Evolutionary conservation across 495 filamentous ascomycete species (phyloP).

Genomic region (Lophium mytilinum): DNA sequence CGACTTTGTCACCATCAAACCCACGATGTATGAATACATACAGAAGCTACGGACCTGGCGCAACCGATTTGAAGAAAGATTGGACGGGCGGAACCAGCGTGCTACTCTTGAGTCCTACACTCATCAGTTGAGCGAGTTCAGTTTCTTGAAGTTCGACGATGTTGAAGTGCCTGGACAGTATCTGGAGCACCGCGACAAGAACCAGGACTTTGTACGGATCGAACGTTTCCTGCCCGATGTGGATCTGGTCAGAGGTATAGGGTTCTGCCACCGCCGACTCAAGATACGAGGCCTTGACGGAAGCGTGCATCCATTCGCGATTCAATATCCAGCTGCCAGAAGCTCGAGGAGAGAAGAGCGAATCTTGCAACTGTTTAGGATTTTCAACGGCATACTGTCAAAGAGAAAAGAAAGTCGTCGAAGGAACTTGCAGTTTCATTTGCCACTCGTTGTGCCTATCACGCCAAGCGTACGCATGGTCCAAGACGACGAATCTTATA

Average conservation of each 20-base stretch:
- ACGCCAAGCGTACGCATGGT: conserved; percentile 89
- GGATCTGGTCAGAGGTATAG: conserved; percentile 79
- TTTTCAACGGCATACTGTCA: conserved; percentile 82
- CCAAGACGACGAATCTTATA: conserved; percentile 89
- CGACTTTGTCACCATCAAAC: conserved; percentile 88
- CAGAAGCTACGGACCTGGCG: conserved; percentile 94
- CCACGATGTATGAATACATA: conserved; percentile 95
- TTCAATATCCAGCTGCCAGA: conserved; percentile 88
- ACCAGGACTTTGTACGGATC: conserved; percentile 93
- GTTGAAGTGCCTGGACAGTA: conserved; percentile 98
- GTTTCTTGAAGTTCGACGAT: conserved; percentile 95
- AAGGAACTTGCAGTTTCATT: conserved; percentile 88
- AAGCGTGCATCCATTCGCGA: conserved; percentile 85
- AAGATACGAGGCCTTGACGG: conserved; percentile 98
- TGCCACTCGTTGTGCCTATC: conserved; percentile 89
- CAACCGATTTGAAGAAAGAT: conserved; percentile 94
- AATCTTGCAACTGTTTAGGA: conserved; percentile 93
- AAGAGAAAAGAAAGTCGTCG: conserved; percentile 92
- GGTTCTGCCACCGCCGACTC: conserved; percentile 80
- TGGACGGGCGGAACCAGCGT: conserved; percentile 69
- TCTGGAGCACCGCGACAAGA: conserved; percentile 92
- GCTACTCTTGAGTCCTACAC: conserved; percentile 73
- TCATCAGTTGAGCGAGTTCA: conserved; percentile 87
- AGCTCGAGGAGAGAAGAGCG: conserved; percentile 90
- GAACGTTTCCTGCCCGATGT: conserved; percentile 94